Evolutionary conservation across 2,329 filamentous ascomycete species (phyloP).

Genomic region (Colletotrichum musicola): DNA sequence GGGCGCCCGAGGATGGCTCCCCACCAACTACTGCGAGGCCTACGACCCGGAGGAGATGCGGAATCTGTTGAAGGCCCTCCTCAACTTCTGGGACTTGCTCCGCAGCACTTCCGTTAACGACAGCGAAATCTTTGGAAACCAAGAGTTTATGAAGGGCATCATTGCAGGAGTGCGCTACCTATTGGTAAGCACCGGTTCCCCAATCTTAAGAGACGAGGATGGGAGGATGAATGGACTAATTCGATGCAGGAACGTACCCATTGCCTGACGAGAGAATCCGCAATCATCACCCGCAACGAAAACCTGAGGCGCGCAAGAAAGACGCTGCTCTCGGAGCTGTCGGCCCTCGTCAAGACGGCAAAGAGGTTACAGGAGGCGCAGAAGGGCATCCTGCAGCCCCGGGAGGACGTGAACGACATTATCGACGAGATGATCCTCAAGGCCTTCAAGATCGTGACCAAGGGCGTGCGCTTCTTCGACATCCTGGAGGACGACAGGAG

Average conservation of each 20-base stretch:
- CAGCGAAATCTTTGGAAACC: conserved; percentile 84
- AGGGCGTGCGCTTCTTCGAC: conserved; percentile 90
- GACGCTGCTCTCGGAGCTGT: conserved; percentile 88
- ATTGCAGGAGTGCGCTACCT: conserved; percentile 94
- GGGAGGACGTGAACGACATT: conserved; percentile 76
- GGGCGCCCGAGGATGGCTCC: conserved; percentile 92
- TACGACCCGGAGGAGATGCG: conserved; percentile 92
- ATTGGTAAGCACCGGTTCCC: conserved; percentile 67
- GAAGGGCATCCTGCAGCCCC: conserved; percentile 58
- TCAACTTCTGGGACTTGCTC: conserved; percentile 93
- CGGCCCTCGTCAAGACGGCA: conserved; percentile 87
- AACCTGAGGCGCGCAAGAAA: conserved; percentile 85
- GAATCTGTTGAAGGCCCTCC: conserved; percentile 84
- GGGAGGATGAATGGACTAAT: conserved; percentile 1
- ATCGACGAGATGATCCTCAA: conserved; percentile 94
- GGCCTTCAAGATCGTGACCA: conserved; percentile 93
- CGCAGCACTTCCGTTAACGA: conserved; percentile 82
- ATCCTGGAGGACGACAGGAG: conserved; percentile 77
- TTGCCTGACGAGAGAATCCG: conserved; percentile 86
- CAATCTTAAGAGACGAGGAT: not conserved
- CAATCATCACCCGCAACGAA: conserved; percentile 80
- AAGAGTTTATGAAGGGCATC: conserved; percentile 94
- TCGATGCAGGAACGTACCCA: conserved; percentile 82
- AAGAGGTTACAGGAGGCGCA: conserved; percentile 86
- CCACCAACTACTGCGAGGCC: conserved; percentile 97